Base-by-base conservation (phyloP, 495 filamentous ascomycete species). In the Hyaloscypha variabilis region DNA sequence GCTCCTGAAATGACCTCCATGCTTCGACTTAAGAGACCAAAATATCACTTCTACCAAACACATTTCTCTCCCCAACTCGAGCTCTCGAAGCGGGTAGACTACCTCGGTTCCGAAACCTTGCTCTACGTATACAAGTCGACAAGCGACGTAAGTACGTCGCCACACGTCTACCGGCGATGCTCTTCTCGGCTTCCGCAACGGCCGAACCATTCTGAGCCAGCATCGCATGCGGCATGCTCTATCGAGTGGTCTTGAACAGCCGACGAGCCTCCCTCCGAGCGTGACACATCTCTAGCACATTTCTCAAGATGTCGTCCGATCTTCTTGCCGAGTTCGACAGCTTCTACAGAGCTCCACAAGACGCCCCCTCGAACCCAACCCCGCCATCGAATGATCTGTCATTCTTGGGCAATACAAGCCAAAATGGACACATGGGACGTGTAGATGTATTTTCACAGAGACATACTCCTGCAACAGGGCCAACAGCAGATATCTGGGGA, bases 241-340 rank as follows among this genome's bases (percentile, higher is more conserved):
- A 6, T 46, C 13, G 39, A 46, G 19, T 46, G 4, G 4, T 0
- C 19, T 46, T 46, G 11, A 46, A 46, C 14, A 17, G 39, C 19
- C 39, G 8, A 19, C 8, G 19, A 17, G 17, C 2, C 19, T 46
- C 19, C 4, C 39, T 46, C 10, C 17, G 39, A 11, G 1, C 39
- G 17, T 46, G 4, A 19, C 39, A 46, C 14, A 10, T 46, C 39
- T 3, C 13, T 46, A 8, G 4, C 1, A 46, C 11, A 4, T 46
- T 19, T 46, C 4, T n/a, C 57, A 71, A 36, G 25, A 93, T 93
- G 90, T 93, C 90, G 51, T 85, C 88, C 58, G 90, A 92, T 68
- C 82, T 93, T 39, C 85, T 90, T 42, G 88, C 89, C 57, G 88
- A 86, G 57, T 93, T 93, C 69, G 88, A 87, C 66, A 78, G 76